Percentiles rank a stretch among this genome's conserved stretches.
Conservation (phyloP, 805 yeast species). For the Grigorovia jiainica region DNA sequence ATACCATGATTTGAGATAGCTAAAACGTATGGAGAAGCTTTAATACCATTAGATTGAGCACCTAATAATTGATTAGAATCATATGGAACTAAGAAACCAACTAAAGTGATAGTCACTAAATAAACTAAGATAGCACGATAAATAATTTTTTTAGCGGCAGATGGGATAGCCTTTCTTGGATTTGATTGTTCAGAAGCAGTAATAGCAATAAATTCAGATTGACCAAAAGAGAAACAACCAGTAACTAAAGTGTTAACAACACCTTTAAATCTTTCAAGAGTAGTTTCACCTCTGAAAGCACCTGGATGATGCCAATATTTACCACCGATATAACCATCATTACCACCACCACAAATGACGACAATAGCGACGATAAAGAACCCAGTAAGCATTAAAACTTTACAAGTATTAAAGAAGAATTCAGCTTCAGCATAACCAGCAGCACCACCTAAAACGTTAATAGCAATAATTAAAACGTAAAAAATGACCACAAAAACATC, state of each 20-base stretch:
- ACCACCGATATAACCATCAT: conserved; percentile 40
- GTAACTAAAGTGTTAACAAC: conserved; percentile 43
- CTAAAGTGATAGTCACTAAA: conserved; percentile 37
- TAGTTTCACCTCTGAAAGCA: conserved; percentile 32
- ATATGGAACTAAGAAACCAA: conserved; percentile 48
- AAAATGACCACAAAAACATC: conserved; percentile 51
- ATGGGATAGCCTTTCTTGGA: conserved; percentile 48
- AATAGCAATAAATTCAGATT: conserved; percentile 49
- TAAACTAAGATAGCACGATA: conserved; percentile 46
- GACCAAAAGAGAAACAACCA: conserved; percentile 54
- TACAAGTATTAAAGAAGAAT: conserved; percentile 55
- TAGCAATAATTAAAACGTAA: conserved; percentile 34
- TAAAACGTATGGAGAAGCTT: conserved; percentile 63
- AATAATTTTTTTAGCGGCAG: conserved; percentile 46
- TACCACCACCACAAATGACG: conserved; percentile 34
- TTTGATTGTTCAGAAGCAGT: conserved; percentile 50
- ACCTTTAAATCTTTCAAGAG: conserved; percentile 44
- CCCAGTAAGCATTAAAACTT: conserved; percentile 52
- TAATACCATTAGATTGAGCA: conserved; percentile 32
- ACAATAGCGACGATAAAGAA: conserved; percentile 45
- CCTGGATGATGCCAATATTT: conserved; percentile 47
- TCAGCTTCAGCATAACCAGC: conserved; percentile 54
- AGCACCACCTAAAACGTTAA: conserved; percentile 44
- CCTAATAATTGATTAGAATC: conserved; percentile 37
- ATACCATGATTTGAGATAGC: conserved; percentile 53